Evolutionary conservation across 768 basidiomycete genomes (phyloP), one percentile per base, ranked within the genome.

Genomic region (Scleroderma citrinum): DNA sequence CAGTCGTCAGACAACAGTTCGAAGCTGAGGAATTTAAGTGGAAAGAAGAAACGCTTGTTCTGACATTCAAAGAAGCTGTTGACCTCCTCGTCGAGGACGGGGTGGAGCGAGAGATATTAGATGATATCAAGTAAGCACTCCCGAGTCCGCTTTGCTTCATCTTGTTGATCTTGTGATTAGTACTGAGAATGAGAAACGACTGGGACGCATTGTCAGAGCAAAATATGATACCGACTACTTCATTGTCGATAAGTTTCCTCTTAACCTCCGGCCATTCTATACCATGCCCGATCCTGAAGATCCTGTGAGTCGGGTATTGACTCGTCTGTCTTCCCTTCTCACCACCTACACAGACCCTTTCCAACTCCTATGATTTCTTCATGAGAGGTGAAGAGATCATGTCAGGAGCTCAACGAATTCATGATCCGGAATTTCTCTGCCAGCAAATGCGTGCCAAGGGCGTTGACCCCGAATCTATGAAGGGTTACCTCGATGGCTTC

Each of bases 331-430:
- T 39, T 20, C 8, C 43, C 30, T 44, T 19, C 57, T 52, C 19
- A 53, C 26, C 46, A 10, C 17, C 31, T 42, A 24, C 26, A 19
- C 59, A 94, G 87, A 83, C 81, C 7, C 74, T 96, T 35, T 97
- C 96, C 44, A 98, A 98, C 70, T 98, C 96, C 20, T 99, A 98
- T 69, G 96, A 99, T 71, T 98, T 99, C 73, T 98, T 99, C 80
- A 97, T 99, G 95, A 82, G 96, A 29, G 96, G 96, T 11, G 93
- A 99, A 70, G 96, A 99, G 69, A 98, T 99, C 61, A 77, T 98
- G 35, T 97, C 95, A 3, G 96, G 96, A 14, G 96, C 95, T 23
- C 96, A 99, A 67, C 92, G 96, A 69, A 85, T 98, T 48, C 96
- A 99, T 70, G 92, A 97, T 57, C 80, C 96, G 5, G 69, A 70